phyloP scores from a whole-genome alignment of 768 basidiomycete species.

The Boletus rufocinnamomeus region DNA sequence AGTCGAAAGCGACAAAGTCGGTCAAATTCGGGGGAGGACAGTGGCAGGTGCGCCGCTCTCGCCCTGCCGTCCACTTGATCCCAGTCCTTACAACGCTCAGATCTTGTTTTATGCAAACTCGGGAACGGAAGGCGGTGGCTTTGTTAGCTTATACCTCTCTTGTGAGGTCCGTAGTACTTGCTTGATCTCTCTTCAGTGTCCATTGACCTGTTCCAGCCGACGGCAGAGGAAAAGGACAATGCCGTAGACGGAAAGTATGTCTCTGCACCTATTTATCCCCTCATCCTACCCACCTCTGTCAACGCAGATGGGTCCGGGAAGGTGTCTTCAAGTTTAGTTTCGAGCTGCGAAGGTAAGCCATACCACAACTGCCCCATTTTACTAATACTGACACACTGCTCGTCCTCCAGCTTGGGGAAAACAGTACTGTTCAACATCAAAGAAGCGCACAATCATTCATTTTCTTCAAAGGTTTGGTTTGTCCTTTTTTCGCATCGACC shows the following conservation, averaged over 20 bases:
- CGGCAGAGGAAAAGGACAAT: conserved; percentile 69
- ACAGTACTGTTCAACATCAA: conserved; percentile 60
- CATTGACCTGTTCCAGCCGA: conserved; percentile 53
- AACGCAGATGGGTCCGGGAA: conserved; percentile 74
- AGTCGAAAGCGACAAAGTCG: conserved; percentile 78
- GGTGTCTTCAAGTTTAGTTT: conserved; percentile 87
- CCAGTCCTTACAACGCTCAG: conserved; percentile 36
- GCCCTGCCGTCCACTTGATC: background rate
- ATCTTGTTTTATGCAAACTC: conserved; percentile 86
- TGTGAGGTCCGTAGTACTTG: conserved; percentile 63
- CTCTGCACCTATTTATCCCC: background rate
- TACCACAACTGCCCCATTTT: background rate
- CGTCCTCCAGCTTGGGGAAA: conserved; percentile 43
- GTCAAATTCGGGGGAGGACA: conserved; percentile 72
- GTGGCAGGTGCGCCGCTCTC: conserved; percentile 56
- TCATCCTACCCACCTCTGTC: background rate
- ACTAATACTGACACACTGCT: background rate
- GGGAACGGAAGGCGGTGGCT: conserved; percentile 60
- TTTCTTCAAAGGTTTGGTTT: conserved; percentile 61
- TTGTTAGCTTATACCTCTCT: conserved; percentile 76
- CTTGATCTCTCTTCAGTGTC: background rate
- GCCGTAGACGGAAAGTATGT: conserved; percentile 60
- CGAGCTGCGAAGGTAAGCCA: conserved; percentile 66
- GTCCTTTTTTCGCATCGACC: background rate
- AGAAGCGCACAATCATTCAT: conserved; percentile 81